These are phyloP conservation scores for Salix caprea DNA, from an alignment of 345 rosid species.

Conservation along the genomic window DNA sequence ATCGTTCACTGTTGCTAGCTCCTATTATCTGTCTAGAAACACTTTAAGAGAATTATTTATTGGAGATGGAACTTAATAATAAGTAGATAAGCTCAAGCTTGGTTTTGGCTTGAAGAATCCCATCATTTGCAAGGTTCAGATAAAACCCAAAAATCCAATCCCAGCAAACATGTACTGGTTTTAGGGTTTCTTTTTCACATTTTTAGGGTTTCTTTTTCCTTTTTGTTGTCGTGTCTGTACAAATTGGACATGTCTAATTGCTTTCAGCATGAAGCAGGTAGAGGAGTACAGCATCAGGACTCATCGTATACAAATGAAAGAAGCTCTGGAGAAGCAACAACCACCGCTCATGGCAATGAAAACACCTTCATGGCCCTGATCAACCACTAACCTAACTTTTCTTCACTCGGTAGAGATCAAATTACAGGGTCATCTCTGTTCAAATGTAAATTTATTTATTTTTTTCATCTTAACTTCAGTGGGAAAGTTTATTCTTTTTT, in stretches of 20 bases:
- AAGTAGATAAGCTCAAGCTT: too few species aligned
- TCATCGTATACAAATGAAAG: slow-evolving; percentile 61
- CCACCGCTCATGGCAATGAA: slow-evolving; percentile 19
- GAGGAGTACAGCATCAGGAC: slow-evolving; percentile 33
- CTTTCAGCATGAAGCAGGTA: slow-evolving; percentile 13
- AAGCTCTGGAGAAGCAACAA: slow-evolving; percentile 37
- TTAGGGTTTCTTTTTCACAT: too few species aligned
- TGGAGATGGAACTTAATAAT: too few species aligned
- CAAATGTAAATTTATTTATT: slow-evolving; percentile 34
- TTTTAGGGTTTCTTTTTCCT: neutral
- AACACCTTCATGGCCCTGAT: slow-evolving; percentile 32
- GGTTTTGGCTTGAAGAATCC: neutral
- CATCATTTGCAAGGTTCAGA: neutral
- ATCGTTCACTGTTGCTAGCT: too few species aligned
- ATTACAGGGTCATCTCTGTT: slow-evolving; percentile 8
- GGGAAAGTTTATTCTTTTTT: slow-evolving; percentile 17
- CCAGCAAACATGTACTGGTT: neutral
- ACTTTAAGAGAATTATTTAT: too few species aligned
- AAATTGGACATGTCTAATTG: slow-evolving; percentile 6
- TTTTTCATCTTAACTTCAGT: slow-evolving; percentile 4
- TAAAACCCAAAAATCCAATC: neutral
- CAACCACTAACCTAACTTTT: slow-evolving; percentile 26
- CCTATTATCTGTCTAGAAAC: too few species aligned
- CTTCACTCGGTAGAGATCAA: slow-evolving; percentile 19
- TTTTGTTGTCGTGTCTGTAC: neutral